Base-by-base conservation (phyloP, 2,329 filamentous ascomycete genomes). In the Drechslerella stenobrocha region DNA sequence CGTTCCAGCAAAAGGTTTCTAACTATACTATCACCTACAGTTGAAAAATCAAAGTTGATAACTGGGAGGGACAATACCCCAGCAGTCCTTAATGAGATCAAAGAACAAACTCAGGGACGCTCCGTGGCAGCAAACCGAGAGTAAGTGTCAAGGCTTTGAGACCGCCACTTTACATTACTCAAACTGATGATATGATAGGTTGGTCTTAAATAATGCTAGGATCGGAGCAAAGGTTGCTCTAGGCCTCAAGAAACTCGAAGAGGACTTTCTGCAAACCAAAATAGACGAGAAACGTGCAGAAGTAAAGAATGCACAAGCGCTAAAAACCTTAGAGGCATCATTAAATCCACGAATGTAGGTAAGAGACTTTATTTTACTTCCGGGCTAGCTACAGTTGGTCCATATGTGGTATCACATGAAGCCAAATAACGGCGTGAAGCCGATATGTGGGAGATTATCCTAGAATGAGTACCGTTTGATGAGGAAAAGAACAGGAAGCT, bases 21-120 rank as follows among this genome's bases (percentile, higher is more conserved):
- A 22, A 13, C 28, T 47, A 6, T 2, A 11, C 11, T 11, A 26
- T 9, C 20, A 1, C 24, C 2, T 23, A 8, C 15, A 69, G 56
- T 55, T 15, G 51, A 46, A n/a, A 78, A 81, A 26, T 79, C 83
- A 70, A 81, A 85, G 73, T 87, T 87, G 8, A 83, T 83, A 64
- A 82, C 81, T 1, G 91, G 91, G 45, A 88, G 81, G 75, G 83
- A 83, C 69, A 95, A 93, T 75, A 96, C 91, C 0, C 91, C 91
- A 0, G 96, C 87, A 74, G 84, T 96, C 35, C 79, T 96, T 35
- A 79, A 78, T 37, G 87, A 88, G 73, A 89, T 96, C 75, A 87
- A 87, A 74, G 84, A 93, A 74, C 80, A 95, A 69, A 93, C 86
- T 22, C 80, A 85, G 24, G 84, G 84, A 24, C 84, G 81, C 74